Percentiles rank a stretch among this genome's conserved stretches.
Conservation (phyloP, 2,329 filamentous ascomycete genomes). For the Aureobasidium sp. region DNA sequence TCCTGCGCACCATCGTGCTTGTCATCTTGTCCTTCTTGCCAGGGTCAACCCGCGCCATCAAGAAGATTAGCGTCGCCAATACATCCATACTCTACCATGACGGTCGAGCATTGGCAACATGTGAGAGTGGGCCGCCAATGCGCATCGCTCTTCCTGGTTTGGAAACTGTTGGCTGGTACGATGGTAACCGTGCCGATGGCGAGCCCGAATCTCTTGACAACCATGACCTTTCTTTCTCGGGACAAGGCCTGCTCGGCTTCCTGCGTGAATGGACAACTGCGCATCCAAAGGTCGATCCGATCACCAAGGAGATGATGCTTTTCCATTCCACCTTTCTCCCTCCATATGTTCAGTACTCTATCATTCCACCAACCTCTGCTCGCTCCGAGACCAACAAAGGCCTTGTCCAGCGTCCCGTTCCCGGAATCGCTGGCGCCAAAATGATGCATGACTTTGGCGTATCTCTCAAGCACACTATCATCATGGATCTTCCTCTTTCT, state of each 20-base stretch:
- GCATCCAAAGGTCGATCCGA: slow-evolving; percentile 60
- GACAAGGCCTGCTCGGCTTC: slow-evolving; percentile 49
- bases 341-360: slow-evolving; percentile 62
- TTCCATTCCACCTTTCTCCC: slow-evolving; percentile 60
- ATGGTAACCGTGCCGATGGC: slow-evolving; percentile 51
- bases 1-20: slow-evolving; percentile 52
- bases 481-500: slow-evolving; percentile 62
- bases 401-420: slow-evolving; percentile 49
- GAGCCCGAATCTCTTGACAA: slow-evolving; percentile 33
- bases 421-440: slow-evolving; percentile 56
- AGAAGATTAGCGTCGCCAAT: slow-evolving; percentile 64
- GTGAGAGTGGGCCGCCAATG: slow-evolving; percentile 65
- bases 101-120: slow-evolving; percentile 60
- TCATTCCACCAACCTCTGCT: slow-evolving; percentile 35
- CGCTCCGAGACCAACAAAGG: slow-evolving; percentile 19
- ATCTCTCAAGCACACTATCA: slow-evolving; percentile 55
- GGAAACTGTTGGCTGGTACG: slow-evolving; percentile 65
- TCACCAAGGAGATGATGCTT: slow-evolving; percentile 58
- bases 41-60: slow-evolving; percentile 51
- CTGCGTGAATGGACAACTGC: slow-evolving; percentile 67
- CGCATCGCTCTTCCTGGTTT: slow-evolving; percentile 56
- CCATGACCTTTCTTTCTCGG: slow-evolving; percentile 42
- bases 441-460: slow-evolving; percentile 76
- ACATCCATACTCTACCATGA: slow-evolving; percentile 62
- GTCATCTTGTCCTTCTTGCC: slow-evolving; percentile 53